Conservation (phyloP, 129 eudicot genomes). For the Escallonia herrerae region DNA sequence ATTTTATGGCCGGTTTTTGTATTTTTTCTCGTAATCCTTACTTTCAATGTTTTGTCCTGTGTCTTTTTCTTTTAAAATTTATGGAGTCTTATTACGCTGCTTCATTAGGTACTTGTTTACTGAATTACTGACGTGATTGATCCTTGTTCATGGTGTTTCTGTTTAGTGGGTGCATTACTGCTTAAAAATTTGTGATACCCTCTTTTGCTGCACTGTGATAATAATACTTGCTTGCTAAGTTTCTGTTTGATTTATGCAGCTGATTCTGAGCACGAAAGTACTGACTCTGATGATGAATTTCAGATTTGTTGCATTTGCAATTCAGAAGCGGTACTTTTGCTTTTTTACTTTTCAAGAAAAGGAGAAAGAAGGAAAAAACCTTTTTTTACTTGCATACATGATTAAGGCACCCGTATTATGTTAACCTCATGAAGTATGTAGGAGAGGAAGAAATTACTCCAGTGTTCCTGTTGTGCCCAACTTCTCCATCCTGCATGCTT, state of each 20-base stretch:
- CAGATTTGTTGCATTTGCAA: slow-evolving; percentile 92
- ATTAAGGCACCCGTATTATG: slow-evolving; percentile 4
- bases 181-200: not conserved
- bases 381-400: slow-evolving; percentile 1
- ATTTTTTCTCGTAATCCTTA: too few species aligned
- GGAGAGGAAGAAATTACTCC: slow-evolving; percentile 94
- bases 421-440: slow-evolving; percentile 19
- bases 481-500: slow-evolving; percentile 82
- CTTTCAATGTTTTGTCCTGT: not conserved
- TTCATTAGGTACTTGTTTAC: not conserved
- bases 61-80: not conserved
- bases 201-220: not conserved
- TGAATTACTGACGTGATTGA: not conserved
- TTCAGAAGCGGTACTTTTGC: slow-evolving; percentile 64
- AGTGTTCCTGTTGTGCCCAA: slow-evolving; percentile 85
- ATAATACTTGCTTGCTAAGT: not conserved
- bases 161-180: not conserved
- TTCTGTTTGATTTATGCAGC: slow-evolving; percentile 41
- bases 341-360: not conserved
- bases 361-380: too few species aligned
- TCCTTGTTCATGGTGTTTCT: not conserved
- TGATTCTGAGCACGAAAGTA: slow-evolving; percentile 66
- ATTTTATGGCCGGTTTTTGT: too few species aligned
- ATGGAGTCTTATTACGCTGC: not conserved
- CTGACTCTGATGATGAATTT: slow-evolving; percentile 92